A percentile compares a stretch with the other conserved stretches of the same genome.
Evolutionary conservation across 140 eudicot species (phyloP).

Genomic region (Ambrosia hybrid): DNA sequence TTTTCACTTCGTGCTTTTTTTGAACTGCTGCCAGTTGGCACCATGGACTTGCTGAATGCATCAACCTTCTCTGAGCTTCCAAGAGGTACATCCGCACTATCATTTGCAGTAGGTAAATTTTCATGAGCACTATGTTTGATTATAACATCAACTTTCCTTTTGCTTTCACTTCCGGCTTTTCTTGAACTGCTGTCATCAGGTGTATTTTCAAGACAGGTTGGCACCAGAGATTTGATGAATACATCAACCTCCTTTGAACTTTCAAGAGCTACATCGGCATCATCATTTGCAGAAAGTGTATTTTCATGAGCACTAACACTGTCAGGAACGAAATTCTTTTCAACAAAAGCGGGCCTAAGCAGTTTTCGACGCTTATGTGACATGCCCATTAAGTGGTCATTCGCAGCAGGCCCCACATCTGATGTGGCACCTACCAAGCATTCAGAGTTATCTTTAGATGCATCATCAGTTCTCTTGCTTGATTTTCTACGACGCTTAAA

Average conservation of each 20-base stretch:
- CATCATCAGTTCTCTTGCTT: constrained; percentile 26
- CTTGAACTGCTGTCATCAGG: neutral
- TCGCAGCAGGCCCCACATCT: constrained; percentile 18
- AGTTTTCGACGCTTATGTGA: constrained; percentile 49
- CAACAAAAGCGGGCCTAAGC: constrained; percentile 51
- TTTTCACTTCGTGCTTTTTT: constrained; percentile 17
- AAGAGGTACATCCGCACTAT: neutral
- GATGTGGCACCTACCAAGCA: constrained; percentile 7
- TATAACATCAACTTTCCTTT: neutral
- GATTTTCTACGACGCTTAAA: constrained; percentile 59
- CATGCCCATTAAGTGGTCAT: constrained; percentile 17
- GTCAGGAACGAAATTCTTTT: constrained; percentile 19
- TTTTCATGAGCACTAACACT: constrained; percentile 13
- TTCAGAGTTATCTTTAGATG: constrained; percentile 17
- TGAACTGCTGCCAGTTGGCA: neutral
- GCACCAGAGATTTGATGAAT: neutral
- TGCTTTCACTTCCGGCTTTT: neutral
- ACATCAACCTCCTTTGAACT: neutral
- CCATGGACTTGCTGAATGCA: neutral
- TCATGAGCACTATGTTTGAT: neutral
- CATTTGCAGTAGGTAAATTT: neutral
- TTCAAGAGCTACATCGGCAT: neutral
- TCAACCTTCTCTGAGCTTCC: constrained; percentile 11
- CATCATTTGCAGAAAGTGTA: neutral
- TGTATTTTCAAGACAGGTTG: neutral